Percentiles rank a stretch among this genome's conserved stretches.
phyloP scores from a whole-genome alignment of 176 grass and related monocot species.

The Canna indica region DNA sequence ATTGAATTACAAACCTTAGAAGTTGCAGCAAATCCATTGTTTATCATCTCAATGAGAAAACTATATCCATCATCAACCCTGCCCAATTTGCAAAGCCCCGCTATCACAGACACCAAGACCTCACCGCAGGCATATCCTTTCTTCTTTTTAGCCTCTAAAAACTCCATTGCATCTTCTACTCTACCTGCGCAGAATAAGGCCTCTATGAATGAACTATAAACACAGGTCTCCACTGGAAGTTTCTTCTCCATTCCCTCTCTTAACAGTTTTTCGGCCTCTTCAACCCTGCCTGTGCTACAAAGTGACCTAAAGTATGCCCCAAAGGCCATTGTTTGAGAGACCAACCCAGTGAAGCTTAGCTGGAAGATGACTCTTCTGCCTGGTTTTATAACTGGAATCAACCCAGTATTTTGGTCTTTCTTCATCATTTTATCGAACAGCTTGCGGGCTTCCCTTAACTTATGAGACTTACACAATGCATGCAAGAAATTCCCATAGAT shows the following conservation, averaged over 20 bases:
- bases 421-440: conserved; percentile 19
- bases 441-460: conserved; percentile 15
- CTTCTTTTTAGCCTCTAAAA: neutral
- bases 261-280: conserved; percentile 10
- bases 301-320: conserved; percentile 12
- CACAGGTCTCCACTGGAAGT: neutral
- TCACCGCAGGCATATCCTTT: neutral
- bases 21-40: conserved; percentile 8
- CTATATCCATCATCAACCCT: conserved; percentile 4
- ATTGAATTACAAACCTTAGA: conserved; percentile 9
- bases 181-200: conserved; percentile 4
- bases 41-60: conserved; percentile 5
- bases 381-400: neutral
- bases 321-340: conserved; percentile 1
- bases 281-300: conserved; percentile 10
- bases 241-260: conserved; percentile 1
- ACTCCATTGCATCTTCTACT: conserved; percentile 9
- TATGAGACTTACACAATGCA: conserved; percentile 6
- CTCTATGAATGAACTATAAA: conserved; percentile 9
- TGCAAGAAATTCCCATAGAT: conserved; percentile 12
- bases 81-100: conserved; percentile 1
- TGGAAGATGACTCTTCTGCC: conserved; percentile 19
- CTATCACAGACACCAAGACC: neutral
- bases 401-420: neutral
- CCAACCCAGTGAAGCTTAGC: neutral